Evolutionary conservation across 2,329 filamentous ascomycete genomes (phyloP).

Genomic region (Ustulina deusta): DNA sequence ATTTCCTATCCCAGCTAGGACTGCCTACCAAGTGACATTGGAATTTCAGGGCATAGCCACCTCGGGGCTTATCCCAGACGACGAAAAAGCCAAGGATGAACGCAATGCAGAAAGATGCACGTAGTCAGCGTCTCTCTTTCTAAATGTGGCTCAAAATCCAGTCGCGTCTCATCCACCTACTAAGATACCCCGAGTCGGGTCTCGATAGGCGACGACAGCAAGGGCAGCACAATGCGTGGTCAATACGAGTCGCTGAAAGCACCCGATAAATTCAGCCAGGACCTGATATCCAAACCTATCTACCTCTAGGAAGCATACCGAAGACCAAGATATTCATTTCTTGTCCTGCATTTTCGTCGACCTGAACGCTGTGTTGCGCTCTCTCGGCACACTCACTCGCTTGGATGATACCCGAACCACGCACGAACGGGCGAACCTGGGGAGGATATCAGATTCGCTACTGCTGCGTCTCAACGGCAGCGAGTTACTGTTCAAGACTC

Average conservation of each 20-base stretch:
- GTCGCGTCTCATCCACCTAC: neutral
- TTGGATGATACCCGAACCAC: neutral
- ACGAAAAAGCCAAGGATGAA: neutral
- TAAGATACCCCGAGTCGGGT: neutral
- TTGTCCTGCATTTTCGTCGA: no score
- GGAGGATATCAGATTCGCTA: no score
- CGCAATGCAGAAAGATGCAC: neutral
- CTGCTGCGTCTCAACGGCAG: neutral
- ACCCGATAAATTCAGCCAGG: neutral
- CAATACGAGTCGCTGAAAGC: neutral
- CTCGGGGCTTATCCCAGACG: neutral
- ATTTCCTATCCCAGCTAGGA: neutral
- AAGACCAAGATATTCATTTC: neutral
- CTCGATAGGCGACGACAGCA: neutral
- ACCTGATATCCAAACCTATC: neutral
- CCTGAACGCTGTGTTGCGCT: neutral
- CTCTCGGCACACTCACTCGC: neutral
- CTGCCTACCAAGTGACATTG: neutral
- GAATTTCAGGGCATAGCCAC: neutral
- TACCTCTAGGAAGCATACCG: neutral
- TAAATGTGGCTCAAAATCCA: neutral
- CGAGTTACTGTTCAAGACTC: neutral
- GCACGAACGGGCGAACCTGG: neutral
- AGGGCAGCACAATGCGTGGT: neutral
- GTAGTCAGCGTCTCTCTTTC: neutral